These are phyloP conservation scores for Brassica juncea DNA, from an alignment of 345 rosid species.

Conservation along the genomic window DNA sequence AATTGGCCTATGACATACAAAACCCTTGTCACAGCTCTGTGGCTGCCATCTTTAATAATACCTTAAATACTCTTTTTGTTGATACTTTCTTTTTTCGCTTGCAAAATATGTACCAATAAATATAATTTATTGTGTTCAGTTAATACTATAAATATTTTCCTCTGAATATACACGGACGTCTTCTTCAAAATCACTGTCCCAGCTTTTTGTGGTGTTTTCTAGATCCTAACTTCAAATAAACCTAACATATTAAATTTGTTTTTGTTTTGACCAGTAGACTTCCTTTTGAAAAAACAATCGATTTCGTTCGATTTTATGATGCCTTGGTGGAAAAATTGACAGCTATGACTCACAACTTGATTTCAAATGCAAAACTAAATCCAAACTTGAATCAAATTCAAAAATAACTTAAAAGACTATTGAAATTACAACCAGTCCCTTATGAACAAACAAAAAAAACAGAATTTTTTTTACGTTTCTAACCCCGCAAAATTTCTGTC, in stretches of 20 bases:
- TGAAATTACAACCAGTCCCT: no score
- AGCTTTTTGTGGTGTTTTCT: not conserved
- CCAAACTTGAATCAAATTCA: no score
- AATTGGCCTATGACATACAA: no score
- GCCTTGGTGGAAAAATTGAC: no score
- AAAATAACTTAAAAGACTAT: no score
- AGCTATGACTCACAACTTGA: no score
- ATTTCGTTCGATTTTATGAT: constrained; percentile 9
- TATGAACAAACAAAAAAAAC: no score
- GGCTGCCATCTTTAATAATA: not conserved
- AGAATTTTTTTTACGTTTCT: no score
- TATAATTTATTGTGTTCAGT: not conserved
- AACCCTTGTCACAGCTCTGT: no score
- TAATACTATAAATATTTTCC: not conserved
- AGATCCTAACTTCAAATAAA: not conserved
- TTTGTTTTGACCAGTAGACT: not conserved
- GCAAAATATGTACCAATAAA: not conserved
- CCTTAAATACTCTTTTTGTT: not conserved
- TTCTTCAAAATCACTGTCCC: not conserved
- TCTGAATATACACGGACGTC: not conserved
- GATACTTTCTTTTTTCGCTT: not conserved
- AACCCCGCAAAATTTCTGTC: no score
- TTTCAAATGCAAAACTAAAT: no score
- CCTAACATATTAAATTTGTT: not conserved
- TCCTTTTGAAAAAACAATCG: not conserved